These are phyloP conservation scores for Thalassiosira mediterranea DNA, from an alignment of 352 stramenopile species.

Conservation along the genomic window DNA sequence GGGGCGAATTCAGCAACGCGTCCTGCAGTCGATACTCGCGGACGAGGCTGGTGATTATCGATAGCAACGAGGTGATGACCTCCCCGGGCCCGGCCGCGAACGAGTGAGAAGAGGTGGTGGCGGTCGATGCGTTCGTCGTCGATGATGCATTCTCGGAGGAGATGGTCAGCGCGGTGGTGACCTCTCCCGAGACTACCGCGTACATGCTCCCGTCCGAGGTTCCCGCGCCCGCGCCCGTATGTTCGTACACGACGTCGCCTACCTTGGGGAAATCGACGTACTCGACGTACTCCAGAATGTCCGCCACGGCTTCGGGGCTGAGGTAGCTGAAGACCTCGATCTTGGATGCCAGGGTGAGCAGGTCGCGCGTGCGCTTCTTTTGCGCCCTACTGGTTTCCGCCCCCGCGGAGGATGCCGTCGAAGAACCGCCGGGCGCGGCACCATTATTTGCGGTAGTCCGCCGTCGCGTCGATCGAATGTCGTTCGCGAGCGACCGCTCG, in stretches of 20 bases:
- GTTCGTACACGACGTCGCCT: conserved; percentile 25
- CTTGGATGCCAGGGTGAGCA: conserved; percentile 40
- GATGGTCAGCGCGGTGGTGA: conserved; percentile 25
- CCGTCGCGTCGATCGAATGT: too few species aligned
- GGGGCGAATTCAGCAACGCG: conserved; percentile 7
- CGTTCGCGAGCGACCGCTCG: too few species aligned
- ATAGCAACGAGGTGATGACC: conserved; percentile 55
- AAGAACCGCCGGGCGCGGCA: background rate
- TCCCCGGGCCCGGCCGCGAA: conserved; percentile 38
- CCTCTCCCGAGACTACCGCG: conserved; percentile 48
- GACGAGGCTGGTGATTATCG: conserved; percentile 51
- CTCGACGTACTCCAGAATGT: conserved; percentile 44
- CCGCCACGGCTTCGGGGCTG: conserved; percentile 36
- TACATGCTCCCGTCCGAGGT: conserved; percentile 57
- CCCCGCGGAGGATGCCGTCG: background rate
- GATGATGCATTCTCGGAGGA: background rate
- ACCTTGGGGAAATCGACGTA: conserved; percentile 30
- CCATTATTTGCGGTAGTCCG: too few species aligned
- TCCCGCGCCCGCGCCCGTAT: too few species aligned
- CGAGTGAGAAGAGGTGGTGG: conserved; percentile 10
- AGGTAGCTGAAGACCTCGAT: conserved; percentile 61
- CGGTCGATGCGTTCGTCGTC: background rate
- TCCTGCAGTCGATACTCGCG: conserved; percentile 38
- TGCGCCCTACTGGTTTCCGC: background rate
- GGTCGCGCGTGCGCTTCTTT: conserved; percentile 20